Conservation (phyloP, 2,329 filamentous ascomycete species). For the Epicoccum sorghinum region DNA sequence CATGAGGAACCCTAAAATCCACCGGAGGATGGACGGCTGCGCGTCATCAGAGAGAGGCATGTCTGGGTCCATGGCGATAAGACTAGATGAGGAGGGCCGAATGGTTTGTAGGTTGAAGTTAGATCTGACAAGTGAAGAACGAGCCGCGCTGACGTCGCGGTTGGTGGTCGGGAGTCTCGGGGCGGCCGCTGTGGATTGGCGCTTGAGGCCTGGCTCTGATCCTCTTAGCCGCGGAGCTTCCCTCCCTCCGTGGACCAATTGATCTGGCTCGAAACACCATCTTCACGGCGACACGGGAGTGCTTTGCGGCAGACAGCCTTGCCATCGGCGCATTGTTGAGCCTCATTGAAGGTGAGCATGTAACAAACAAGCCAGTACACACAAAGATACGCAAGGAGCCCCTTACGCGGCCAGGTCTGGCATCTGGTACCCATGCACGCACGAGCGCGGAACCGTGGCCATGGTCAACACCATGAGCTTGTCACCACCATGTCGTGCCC, state of each 20-base stretch:
- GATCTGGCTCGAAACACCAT: not conserved
- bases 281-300: not conserved
- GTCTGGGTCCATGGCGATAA: conserved; percentile 40
- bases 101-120: not conserved
- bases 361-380: not conserved
- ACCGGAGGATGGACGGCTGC: conserved; percentile 69
- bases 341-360: not conserved
- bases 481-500: not conserved
- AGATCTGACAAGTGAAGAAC: not conserved
- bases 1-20: conserved; percentile 85
- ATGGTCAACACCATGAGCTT: conserved; percentile 5
- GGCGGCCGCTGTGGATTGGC: not conserved
- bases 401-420: conserved; percentile 4
- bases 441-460: conserved; percentile 4
- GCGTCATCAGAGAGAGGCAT: conserved; percentile 29
- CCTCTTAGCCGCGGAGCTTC: not conserved
- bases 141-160: not conserved
- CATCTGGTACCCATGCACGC: not conserved
- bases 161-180: not conserved
- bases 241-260: not conserved
- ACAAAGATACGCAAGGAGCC: conserved; percentile 12
- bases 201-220: not conserved
- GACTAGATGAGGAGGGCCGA: not conserved
- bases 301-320: not conserved
- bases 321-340: conserved; percentile 3